Base-by-base conservation (phyloP, 495 filamentous ascomycete genomes). In the Parachaetomium inaequale region DNA sequence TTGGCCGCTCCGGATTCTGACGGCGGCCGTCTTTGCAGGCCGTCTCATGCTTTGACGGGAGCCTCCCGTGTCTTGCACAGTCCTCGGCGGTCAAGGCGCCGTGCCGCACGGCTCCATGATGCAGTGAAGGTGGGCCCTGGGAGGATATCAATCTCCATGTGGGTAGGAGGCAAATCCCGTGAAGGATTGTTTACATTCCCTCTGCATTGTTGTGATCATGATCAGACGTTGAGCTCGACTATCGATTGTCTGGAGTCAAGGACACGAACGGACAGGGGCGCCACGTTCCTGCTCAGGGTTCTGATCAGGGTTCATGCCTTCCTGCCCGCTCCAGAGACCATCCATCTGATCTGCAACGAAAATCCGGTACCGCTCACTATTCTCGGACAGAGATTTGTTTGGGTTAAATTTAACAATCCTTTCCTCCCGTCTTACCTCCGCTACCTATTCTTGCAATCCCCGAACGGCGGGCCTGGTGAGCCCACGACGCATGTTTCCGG, bases 51-150 rank as follows among this genome's bases (percentile, higher is more conserved):
- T 26, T 25, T 40, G 21, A n/a, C 53, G 34, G 53, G 23, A 55
- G 32, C 34, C 12, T 55, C 53, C 53, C 53, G 12, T 42, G 53
- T 55, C 34, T 53, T 53, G 12, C 31, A 21, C 19, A 25, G 46
- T 38, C 14, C 5, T 31, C 26, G 47, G 25, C 25, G 25, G 60
- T 31, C 36, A 45, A 43, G n/a, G n/a, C n/a, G 26, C 50, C 38
- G 63, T 59, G 63, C 63, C 63, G 42, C 47, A 58, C 63, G 46
- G 54, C 54, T 25, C 36, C 40, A 51, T 36, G 23, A n/a, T 19
- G 42, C 17, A 19, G 17, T 10, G n/a, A n/a, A n/a, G n/a, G n/a
- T n/a, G n/a, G n/a, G n/a, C n/a, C n/a, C 17, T 23, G 17, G 8
- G 0, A 7, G 7, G 52, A 21, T 43, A 17, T 21, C 17, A 36